These are phyloP conservation scores for Saturnispora kantuleensis DNA, from an alignment of 805 yeast genomes.

Conservation along the genomic window DNA sequence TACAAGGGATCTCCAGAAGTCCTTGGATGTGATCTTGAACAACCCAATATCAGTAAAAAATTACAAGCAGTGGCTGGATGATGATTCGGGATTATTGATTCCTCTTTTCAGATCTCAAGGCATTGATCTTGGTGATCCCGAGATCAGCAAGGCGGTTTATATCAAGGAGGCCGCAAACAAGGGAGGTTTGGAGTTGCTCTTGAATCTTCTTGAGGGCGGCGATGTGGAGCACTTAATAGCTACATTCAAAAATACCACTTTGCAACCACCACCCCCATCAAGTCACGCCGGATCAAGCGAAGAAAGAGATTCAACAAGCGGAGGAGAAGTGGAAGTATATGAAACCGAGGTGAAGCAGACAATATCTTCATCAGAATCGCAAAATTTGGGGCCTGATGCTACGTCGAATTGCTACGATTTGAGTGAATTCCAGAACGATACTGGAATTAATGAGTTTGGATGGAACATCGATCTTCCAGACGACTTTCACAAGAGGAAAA, in stretches of 20 bases:
- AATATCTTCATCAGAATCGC: neutral
- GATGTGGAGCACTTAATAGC: slow-evolving; percentile 8
- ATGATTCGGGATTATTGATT: slow-evolving; percentile 17
- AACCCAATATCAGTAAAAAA: slow-evolving; percentile 10
- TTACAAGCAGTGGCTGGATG: slow-evolving; percentile 11
- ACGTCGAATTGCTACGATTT: neutral
- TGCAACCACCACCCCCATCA: no score
- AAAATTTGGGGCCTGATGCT: no score
- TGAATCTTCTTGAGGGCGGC: slow-evolving; percentile 37
- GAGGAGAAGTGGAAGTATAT: slow-evolving; percentile 6
- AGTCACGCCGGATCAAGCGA: no score
- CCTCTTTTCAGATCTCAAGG: slow-evolving; percentile 22
- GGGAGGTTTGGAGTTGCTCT: slow-evolving; percentile 41
- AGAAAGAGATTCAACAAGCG: no score
- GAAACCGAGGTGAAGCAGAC: neutral
- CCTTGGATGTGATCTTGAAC: slow-evolving; percentile 7
- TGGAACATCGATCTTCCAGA: slow-evolving; percentile 1
- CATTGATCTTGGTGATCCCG: slow-evolving; percentile 35
- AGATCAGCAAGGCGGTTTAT: slow-evolving; percentile 48
- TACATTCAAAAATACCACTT: no score
- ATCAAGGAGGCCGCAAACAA: slow-evolving; percentile 43
- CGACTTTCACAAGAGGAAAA: slow-evolving; percentile 6
- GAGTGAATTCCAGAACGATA: slow-evolving; percentile 2
- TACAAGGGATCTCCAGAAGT: neutral
- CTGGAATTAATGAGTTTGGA: neutral